These are phyloP conservation scores for Leccinum huronense DNA, from an alignment of 1,284 basidiomycete species.

Conservation along the genomic window DNA sequence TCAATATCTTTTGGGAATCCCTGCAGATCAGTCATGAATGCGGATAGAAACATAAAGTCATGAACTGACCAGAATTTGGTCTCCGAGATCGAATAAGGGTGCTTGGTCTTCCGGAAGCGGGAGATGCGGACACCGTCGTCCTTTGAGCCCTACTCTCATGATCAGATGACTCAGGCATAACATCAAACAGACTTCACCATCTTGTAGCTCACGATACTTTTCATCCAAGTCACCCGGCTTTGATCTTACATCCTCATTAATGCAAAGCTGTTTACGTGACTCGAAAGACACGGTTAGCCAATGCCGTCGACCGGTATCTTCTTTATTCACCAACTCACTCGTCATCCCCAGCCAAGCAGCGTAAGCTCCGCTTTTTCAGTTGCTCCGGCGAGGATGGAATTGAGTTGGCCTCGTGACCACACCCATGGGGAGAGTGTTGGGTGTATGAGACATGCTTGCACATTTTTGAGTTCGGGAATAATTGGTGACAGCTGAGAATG, in stretches of 20 bases:
- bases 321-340: slow-evolving; percentile 8
- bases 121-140: slow-evolving; percentile 74
- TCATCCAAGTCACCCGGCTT: slow-evolving; percentile 85
- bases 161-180: slow-evolving; percentile 6
- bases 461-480: slow-evolving; percentile 77
- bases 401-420: slow-evolving; percentile 15
- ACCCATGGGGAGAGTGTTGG: slow-evolving; percentile 4
- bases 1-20: slow-evolving; percentile 92
- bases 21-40: slow-evolving; percentile 40
- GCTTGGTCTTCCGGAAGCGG: slow-evolving; percentile 75
- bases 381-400: slow-evolving; percentile 3
- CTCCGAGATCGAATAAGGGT: slow-evolving; percentile 82
- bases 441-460: slow-evolving; percentile 32
- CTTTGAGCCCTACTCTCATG: slow-evolving; percentile 49
- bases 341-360: slow-evolving; percentile 21
- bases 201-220: slow-evolving; percentile 83
- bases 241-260: slow-evolving; percentile 76
- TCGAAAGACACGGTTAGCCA: slow-evolving; percentile 79
- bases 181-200: slow-evolving; percentile 47
- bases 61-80: slow-evolving; percentile 75
- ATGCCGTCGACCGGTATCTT: slow-evolving; percentile 28
- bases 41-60: slow-evolving; percentile 2
- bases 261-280: slow-evolving; percentile 92
- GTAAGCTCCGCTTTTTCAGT: slow-evolving; percentile 24
- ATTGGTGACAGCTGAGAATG: slow-evolving; percentile 95